Evolutionary conservation across 768 basidiomycete genomes (phyloP).

Genomic region (Gyrodon lividus): DNA sequence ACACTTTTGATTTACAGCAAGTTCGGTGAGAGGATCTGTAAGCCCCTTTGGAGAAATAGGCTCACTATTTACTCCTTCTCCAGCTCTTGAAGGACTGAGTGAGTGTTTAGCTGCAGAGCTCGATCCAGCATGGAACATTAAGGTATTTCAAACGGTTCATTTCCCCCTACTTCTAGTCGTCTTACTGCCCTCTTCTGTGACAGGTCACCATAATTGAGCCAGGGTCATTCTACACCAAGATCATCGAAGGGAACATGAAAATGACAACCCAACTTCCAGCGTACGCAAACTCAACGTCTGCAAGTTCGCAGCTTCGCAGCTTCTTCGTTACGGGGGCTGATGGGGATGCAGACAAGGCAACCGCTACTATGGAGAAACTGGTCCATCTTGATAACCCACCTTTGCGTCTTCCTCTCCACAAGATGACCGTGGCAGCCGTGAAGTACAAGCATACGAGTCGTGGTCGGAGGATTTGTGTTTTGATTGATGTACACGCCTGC

Average conservation of each 20-base stretch:
- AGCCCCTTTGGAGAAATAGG: not conserved
- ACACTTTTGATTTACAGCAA: slow-evolving; percentile 7
- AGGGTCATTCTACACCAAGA: slow-evolving; percentile 11
- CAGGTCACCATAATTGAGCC: slow-evolving; percentile 10
- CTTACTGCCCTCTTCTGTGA: not conserved
- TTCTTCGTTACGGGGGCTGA: not conserved
- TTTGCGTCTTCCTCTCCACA: slow-evolving; percentile 9
- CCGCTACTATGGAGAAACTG: slow-evolving; percentile 4
- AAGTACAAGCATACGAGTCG: slow-evolving; percentile 1
- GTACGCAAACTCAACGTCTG: not conserved
- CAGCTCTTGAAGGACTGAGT: slow-evolving; percentile 34
- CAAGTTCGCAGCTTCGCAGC: not conserved
- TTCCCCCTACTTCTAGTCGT: not conserved
- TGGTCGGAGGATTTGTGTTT: slow-evolving; percentile 9
- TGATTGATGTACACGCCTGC: not conserved
- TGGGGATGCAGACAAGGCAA: slow-evolving; percentile 9
- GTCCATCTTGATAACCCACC: slow-evolving; percentile 6
- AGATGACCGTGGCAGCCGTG: not conserved
- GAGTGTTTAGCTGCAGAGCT: slow-evolving; percentile 36
- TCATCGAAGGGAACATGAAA: slow-evolving; percentile 1
- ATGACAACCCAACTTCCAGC: not conserved
- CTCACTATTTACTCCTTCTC: slow-evolving; percentile 1
- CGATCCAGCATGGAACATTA: slow-evolving; percentile 44
- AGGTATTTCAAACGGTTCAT: slow-evolving; percentile 22
- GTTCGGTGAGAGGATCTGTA: slow-evolving; percentile 11